Conservation (phyloP, 768 basidiomycete genomes). For the Hericium erinaceus region DNA sequence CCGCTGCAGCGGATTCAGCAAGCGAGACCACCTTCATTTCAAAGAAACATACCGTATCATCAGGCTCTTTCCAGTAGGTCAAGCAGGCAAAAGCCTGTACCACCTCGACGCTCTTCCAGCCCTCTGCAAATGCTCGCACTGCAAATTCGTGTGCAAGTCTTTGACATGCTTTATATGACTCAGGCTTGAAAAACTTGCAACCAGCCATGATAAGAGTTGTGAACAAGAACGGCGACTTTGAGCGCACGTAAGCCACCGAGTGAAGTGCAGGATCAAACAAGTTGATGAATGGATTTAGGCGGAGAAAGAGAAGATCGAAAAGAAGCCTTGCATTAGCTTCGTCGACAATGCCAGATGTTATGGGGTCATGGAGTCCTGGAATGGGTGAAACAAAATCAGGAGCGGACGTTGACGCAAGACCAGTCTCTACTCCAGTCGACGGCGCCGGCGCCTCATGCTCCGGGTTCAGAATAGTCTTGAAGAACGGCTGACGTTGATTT, state of each 20-base stretch:
- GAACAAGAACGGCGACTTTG: conserved; percentile 75
- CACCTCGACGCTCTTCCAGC: conserved; percentile 77
- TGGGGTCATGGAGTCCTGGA: conserved; percentile 48
- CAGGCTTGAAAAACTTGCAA: conserved; percentile 73
- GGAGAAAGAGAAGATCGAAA: conserved; percentile 72
- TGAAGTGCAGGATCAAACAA: conserved; percentile 85
- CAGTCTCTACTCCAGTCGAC: conserved; percentile 25
- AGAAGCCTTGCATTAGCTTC: conserved; percentile 63
- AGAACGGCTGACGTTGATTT: conserved; percentile 66
- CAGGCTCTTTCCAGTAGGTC: conserved; percentile 85
- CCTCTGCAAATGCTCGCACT: conserved; percentile 68
- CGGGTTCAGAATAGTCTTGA: conserved; percentile 75
- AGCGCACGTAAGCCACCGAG: conserved; percentile 69
- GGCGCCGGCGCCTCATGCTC: conserved; percentile 35
- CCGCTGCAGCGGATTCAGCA: conserved; percentile 32
- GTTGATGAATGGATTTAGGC: conserved; percentile 84
- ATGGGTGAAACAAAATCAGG: conserved; percentile 7
- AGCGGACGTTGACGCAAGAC: conserved; percentile 20
- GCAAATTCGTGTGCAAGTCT: conserved; percentile 66
- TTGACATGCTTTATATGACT: conserved; percentile 57
- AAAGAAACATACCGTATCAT: conserved; percentile 55
- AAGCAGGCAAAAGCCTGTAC: conserved; percentile 85
- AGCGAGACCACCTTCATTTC: background rate
- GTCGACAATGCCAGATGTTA: conserved; percentile 59
- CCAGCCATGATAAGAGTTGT: conserved; percentile 78